Evolutionary conservation across 2,329 filamentous ascomycete genomes (phyloP).

Genomic region (Nemania diffusa): DNA sequence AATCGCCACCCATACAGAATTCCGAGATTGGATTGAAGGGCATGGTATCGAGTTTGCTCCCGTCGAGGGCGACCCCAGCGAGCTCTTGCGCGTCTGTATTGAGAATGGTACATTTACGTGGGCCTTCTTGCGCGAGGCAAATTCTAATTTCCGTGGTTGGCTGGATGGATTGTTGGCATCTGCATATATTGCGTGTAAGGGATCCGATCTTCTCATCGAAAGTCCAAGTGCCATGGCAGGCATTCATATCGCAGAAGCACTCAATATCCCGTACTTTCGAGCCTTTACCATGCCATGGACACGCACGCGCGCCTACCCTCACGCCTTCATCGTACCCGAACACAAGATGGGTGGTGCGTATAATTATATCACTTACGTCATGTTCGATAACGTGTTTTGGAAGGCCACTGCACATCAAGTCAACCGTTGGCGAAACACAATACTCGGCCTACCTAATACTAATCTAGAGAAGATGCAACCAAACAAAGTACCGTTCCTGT

Average conservation of each 20-base stretch:
- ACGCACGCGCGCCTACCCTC: slow-evolving; percentile 91
- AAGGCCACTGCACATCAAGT: slow-evolving; percentile 90
- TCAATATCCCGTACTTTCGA: slow-evolving; percentile 93
- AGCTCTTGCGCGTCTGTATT: slow-evolving; percentile 95
- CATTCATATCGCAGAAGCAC: slow-evolving; percentile 94
- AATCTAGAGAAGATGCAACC: slow-evolving; percentile 90
- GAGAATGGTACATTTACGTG: slow-evolving; percentile 98
- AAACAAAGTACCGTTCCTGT: slow-evolving; percentile 97
- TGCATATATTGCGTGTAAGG: slow-evolving; percentile 85
- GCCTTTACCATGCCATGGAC: slow-evolving; percentile 99
- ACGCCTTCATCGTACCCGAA: slow-evolving; percentile 93
- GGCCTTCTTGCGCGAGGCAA: slow-evolving; percentile 88
- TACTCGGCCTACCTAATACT: slow-evolving; percentile 81
- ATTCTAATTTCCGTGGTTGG: slow-evolving; percentile 90
- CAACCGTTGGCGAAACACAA: slow-evolving; percentile 89
- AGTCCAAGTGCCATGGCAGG: slow-evolving; percentile 97
- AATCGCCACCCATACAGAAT: slow-evolving; percentile 93
- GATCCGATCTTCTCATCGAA: slow-evolving; percentile 90
- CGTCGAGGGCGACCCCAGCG: slow-evolving; percentile 89
- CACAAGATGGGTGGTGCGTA: slow-evolving; percentile 95
- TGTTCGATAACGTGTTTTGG: slow-evolving; percentile 98
- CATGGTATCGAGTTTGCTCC: slow-evolving; percentile 93
- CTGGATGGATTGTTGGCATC: slow-evolving; percentile 87
- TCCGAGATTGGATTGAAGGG: slow-evolving; percentile 86
- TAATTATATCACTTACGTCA: slow-evolving; percentile 93